These are phyloP conservation scores for Hypoxylon fragiforme DNA, from an alignment of 495 filamentous ascomycete species.

Conservation along the genomic window DNA sequence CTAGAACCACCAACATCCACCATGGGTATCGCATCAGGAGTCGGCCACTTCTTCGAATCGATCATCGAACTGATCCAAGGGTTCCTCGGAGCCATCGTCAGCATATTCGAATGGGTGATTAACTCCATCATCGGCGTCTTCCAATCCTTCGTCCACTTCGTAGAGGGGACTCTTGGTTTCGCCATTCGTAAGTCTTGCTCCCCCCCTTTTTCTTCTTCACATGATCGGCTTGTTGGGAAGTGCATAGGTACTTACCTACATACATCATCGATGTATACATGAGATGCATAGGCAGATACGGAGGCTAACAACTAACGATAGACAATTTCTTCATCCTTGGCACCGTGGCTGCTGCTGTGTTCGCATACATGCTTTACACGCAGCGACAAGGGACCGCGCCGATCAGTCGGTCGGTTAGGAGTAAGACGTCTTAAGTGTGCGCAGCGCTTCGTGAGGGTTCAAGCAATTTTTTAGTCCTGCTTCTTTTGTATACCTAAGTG, in stretches of 20 bases:
- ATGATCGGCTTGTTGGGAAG: too few species aligned
- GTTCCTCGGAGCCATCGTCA: conserved; percentile 24
- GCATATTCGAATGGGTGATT: conserved; percentile 42
- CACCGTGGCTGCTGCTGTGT: conserved; percentile 49
- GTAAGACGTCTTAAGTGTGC: conserved; percentile 3
- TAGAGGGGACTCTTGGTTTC: conserved; percentile 47
- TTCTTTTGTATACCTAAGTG: too few species aligned
- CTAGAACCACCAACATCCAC: conserved; percentile 5
- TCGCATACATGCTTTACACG: conserved; percentile 45
- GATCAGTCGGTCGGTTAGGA: conserved; percentile 24
- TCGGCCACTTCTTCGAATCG: conserved; percentile 39
- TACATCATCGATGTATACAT: too few species aligned
- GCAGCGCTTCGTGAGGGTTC: too few species aligned
- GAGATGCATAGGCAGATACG: too few species aligned
- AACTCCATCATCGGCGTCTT: conserved; percentile 40
- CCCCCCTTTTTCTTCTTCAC: too few species aligned
- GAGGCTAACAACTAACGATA: conserved; percentile 22
- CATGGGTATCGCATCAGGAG: conserved; percentile 43
- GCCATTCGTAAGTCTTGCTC: conserved; percentile 41
- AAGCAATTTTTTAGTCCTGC: too few species aligned
- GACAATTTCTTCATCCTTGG: conserved; percentile 57
- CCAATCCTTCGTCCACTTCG: conserved; percentile 31
- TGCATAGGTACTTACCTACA: too few species aligned
- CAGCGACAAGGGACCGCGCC: conserved; percentile 39
- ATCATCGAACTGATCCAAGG: conserved; percentile 41